phyloP scores from a whole-genome alignment of 768 basidiomycete species.

The Ephemerocybe angulata region DNA sequence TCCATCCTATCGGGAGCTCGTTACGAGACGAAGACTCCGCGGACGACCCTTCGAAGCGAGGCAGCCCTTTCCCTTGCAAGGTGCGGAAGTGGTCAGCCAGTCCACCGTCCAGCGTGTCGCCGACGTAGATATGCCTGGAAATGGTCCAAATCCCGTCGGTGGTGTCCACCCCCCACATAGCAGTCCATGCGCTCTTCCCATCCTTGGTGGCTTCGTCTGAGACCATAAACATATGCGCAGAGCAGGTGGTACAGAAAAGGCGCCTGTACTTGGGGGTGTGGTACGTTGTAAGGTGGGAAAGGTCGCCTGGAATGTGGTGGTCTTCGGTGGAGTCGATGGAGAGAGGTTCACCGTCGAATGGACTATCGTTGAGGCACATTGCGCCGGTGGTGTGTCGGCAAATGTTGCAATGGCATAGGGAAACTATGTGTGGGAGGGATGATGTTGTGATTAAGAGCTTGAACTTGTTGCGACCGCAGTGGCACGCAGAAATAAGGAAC shows the following conservation, averaged over 20 bases:
- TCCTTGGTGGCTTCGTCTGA: not conserved
- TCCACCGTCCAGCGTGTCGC: slow-evolving; percentile 31
- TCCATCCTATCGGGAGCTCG: slow-evolving; percentile 21
- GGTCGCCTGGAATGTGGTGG: slow-evolving; percentile 1
- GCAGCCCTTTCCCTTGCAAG: slow-evolving; percentile 17
- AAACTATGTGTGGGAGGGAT: slow-evolving; percentile 20
- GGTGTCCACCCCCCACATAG: slow-evolving; percentile 24
- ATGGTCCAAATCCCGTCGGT: slow-evolving; percentile 22
- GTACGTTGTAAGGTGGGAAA: slow-evolving; percentile 20
- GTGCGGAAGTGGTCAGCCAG: slow-evolving; percentile 23
- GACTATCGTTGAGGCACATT: slow-evolving; percentile 20
- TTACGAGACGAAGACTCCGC: not conserved
- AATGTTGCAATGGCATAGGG: slow-evolving; percentile 29
- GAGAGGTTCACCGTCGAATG: slow-evolving; percentile 9
- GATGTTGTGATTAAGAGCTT: slow-evolving; percentile 22
- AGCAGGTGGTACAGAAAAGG: slow-evolving; percentile 28
- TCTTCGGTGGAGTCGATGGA: slow-evolving; percentile 7
- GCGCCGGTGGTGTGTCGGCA: slow-evolving; percentile 29
- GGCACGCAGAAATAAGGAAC: slow-evolving; percentile 23
- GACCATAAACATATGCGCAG: slow-evolving; percentile 24
- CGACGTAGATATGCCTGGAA: slow-evolving; percentile 24
- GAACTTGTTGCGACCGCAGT: slow-evolving; percentile 27
- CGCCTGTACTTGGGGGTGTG: slow-evolving; percentile 16
- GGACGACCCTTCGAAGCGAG: slow-evolving; percentile 15
- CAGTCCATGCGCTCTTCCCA: slow-evolving; percentile 16